Base-by-base conservation (phyloP, 768 basidiomycete species). In the Pleurotus platypus region DNA sequence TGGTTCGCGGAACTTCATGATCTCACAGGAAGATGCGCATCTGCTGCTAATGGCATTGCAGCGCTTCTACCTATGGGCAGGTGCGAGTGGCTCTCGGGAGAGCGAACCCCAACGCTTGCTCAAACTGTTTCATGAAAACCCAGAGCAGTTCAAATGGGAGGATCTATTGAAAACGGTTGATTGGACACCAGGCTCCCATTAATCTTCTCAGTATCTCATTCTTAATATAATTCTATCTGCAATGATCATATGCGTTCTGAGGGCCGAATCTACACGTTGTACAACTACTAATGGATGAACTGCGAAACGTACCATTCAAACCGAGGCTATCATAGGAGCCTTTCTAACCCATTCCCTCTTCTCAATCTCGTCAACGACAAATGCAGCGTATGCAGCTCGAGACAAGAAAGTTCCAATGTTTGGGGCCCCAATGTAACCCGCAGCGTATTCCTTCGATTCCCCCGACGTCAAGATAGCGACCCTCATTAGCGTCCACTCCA, bases 21-120 rank as follows among this genome's bases (percentile, higher is more conserved):
- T 98, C 39, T 77, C 72, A 56, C 91, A 94, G 67, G 78, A 83
- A 55, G 94, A 97, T 62, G 92, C 94, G 0, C 94, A 97, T 60
- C 62, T 90, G 37, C 78, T 98, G 39, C 81, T 88, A 0, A 73
- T 97, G 70, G 82, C 83, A 12, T 69, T 94, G 35, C 95, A 98
- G 72, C 84, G 83, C 62, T 95, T 95, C 71, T 98, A 95, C 65
- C 69, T 93, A 48, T 87, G 89, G 83, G 70, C 74, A 42, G 69
- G 67, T 45, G 61, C 61, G 9, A 62, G 66, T 18, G 68, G 60
- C 7, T 20, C 51, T 18, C 61, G 66, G n/a, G 66, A 67, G 55
- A 67, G 61, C 38, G 77, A 80, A 49, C 74, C 81, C 15, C 76
- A 78, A 58, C 67, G 75, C 46, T 69, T 92, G 51, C 66, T 95